phyloP scores from a whole-genome alignment of 2,329 filamentous ascomycete species.

The Kalmusia sp. region DNA sequence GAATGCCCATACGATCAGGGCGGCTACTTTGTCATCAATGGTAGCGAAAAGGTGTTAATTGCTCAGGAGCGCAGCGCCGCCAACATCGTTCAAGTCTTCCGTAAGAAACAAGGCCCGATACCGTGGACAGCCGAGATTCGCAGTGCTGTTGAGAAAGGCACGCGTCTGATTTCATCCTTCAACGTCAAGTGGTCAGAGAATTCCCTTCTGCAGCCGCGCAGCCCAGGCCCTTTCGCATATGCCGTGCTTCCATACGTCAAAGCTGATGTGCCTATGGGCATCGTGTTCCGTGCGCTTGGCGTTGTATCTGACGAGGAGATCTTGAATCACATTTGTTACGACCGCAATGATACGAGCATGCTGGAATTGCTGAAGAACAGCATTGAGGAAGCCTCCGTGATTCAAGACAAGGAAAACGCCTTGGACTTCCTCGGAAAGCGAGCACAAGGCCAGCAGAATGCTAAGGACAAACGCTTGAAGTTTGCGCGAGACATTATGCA shows the following conservation, averaged over 20 bases:
- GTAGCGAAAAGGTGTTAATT: slow-evolving; percentile 97
- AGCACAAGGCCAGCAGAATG: slow-evolving; percentile 75
- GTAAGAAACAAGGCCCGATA: slow-evolving; percentile 94
- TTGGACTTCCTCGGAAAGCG: slow-evolving; percentile 95
- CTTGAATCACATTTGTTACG: slow-evolving; percentile 95
- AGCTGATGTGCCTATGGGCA: slow-evolving; percentile 88
- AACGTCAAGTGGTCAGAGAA: slow-evolving; percentile 90
- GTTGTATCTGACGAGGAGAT: slow-evolving; percentile 98
- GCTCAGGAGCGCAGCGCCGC: slow-evolving; percentile 96
- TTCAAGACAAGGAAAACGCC: slow-evolving; percentile 93
- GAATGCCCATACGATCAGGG: slow-evolving; percentile 99
- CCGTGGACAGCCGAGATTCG: slow-evolving; percentile 95
- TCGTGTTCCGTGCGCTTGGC: slow-evolving; percentile 94
- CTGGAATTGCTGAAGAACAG: slow-evolving; percentile 96
- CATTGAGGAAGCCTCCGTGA: slow-evolving; percentile 95
- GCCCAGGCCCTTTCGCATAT: slow-evolving; percentile 86
- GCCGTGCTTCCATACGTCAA: slow-evolving; percentile 94
- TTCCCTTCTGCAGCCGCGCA: slow-evolving; percentile 78
- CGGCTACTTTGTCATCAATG: slow-evolving; percentile 99
- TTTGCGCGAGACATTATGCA: slow-evolving; percentile 94
- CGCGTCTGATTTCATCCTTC: slow-evolving; percentile 89
- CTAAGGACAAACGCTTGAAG: slow-evolving; percentile 87
- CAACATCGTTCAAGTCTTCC: slow-evolving; percentile 99
- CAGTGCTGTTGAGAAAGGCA: slow-evolving; percentile 95
- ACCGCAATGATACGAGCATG: slow-evolving; percentile 95